Evolutionary conservation across 192 early-diverging fungal species (phyloP), one percentile per base, ranked within the genome.

Genomic region (Phycomyces blakesleeanus): DNA sequence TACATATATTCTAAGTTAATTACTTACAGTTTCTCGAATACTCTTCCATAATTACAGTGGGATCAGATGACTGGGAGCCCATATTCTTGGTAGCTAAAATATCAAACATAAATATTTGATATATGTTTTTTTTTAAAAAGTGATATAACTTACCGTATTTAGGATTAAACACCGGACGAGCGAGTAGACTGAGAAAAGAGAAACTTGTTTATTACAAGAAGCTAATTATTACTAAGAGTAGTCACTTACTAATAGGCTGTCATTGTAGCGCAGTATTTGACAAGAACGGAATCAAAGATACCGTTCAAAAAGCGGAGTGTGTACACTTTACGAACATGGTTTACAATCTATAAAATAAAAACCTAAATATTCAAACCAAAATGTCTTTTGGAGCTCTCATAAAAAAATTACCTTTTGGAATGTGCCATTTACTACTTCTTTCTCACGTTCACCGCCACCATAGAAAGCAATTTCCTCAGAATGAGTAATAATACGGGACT

Each of bases 391-490:
- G 18, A 11, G 44, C 1, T 18, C 11, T n/a, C 3, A 47, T 7
- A 34, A 34, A 4, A 9, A 10, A 0, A 42, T 26, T 65, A 91
- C 78, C 65, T 78, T 78, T 49, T 76, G 70, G 69, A 89, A 93
- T 24, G 77, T 82, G 52, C 59, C 76, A 53, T 91, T 82, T 10
- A 92, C 81, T 1, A 88, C 84, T 25, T 75, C 75, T 57, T 84
- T 82, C 73, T 93, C 90, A 15, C 87, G 69, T 14, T 82, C 73
- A 3, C 79, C 81, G 61, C 91, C 91, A 42, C 73, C 68, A 55
- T 90, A 92, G 44, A 93, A 83, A 1, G 90, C 91, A 60, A 93
- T 85, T 60, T 92, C 90, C 63, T 92, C 91, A 2, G 91, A 89
- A 61, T 93, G 87, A 52, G 88, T 82, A 51, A 93, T 89, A n/a